These are phyloP conservation scores for Stephania yunnanensis DNA, from an alignment of 164 flowering plant species.

Conservation along the genomic window DNA sequence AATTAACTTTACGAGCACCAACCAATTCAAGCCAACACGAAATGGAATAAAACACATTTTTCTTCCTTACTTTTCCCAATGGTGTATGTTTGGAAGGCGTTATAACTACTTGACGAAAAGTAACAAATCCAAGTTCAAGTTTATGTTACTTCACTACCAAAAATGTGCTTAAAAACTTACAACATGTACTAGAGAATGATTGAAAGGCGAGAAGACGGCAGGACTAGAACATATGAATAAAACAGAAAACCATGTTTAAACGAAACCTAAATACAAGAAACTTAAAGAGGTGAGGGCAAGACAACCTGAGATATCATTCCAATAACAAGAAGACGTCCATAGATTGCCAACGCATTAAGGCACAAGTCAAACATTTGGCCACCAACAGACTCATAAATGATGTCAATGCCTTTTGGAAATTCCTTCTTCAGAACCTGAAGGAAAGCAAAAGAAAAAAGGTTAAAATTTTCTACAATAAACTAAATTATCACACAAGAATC, in stretches of 20 bases:
- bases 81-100: not conserved
- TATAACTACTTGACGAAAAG: not conserved
- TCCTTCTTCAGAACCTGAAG: slow-evolving; percentile 84
- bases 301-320: slow-evolving; percentile 98
- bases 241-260: not conserved
- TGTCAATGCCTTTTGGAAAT: slow-evolving; percentile 86
- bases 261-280: not conserved
- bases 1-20: not conserved
- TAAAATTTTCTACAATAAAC: not conserved
- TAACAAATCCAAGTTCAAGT: not conserved
- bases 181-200: not conserved
- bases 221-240: not conserved
- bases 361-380: slow-evolving; percentile 88
- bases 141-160: not conserved
- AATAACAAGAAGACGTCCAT: slow-evolving; percentile 84
- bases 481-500: not conserved
- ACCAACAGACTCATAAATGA: slow-evolving; percentile 94
- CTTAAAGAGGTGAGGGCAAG: not conserved
- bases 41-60: not conserved
- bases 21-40: not conserved
- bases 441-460: slow-evolving; percentile 3
- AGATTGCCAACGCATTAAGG: slow-evolving; percentile 79
- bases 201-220: not conserved
- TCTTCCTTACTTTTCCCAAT: not conserved
- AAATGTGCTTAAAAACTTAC: not conserved